Evolutionary conservation across 148 eudicot genomes (phyloP).

Genomic region (Vaccinium macrocarpon): DNA sequence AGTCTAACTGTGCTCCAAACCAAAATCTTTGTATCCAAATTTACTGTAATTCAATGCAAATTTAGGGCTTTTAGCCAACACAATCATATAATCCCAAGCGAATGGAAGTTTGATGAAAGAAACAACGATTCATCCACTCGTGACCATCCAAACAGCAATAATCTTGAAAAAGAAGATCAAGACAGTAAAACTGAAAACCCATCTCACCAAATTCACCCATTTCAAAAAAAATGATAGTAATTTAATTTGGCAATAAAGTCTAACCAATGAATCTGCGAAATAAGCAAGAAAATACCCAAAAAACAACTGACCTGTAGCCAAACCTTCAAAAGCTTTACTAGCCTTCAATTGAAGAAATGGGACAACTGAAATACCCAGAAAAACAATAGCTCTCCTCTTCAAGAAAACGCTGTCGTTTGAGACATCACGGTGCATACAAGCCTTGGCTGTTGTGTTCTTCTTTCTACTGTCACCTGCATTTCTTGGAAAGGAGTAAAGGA

Average conservation of each 20-base stretch:
- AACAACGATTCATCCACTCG: background rate
- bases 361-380: conserved; percentile 60
- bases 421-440: conserved; percentile 32
- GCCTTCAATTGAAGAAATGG: conserved; percentile 51
- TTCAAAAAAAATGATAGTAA: background rate
- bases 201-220: conserved; percentile 10
- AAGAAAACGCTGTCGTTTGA: conserved; percentile 28
- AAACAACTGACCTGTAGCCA: conserved; percentile 40
- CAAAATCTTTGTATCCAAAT: background rate
- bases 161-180: background rate
- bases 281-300: conserved; percentile 5
- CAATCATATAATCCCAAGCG: background rate
- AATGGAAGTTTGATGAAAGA: background rate
- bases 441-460: conserved; percentile 31
- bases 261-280: conserved; percentile 8
- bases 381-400: conserved; percentile 49
- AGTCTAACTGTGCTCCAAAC: background rate
- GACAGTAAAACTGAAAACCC: conserved; percentile 2
- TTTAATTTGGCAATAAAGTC: background rate
- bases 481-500: conserved; percentile 31
- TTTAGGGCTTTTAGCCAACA: background rate
- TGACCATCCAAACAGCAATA: background rate
- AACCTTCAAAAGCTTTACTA: conserved; percentile 28
- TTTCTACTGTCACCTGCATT: conserved; percentile 34
- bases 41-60: background rate